Conservation (phyloP, 441 rosid genomes). For the Adansonia gregorii region DNA sequence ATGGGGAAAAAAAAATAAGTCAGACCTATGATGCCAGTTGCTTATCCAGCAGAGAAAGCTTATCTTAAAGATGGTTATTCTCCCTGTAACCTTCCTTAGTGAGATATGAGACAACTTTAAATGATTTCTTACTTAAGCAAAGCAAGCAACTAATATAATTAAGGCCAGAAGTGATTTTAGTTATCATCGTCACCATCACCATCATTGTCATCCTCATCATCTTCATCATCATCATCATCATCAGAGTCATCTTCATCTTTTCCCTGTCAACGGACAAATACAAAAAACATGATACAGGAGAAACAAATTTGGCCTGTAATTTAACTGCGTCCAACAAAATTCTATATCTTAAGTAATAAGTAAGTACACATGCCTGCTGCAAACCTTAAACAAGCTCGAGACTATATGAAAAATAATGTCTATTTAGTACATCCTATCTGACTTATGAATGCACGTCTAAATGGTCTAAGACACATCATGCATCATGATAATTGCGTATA, state of each 20-base stretch:
- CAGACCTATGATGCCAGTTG: slow-evolving; percentile 18
- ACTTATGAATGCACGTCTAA: not conserved
- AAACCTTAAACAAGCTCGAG: not conserved
- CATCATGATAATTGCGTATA: not conserved
- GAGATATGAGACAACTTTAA: slow-evolving; percentile 47
- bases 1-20: slow-evolving; percentile 15
- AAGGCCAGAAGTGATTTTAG: slow-evolving; percentile 24
- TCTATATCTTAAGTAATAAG: not conserved
- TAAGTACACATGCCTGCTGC: not conserved
- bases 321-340: too few relatives aligned
- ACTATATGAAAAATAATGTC: not conserved
- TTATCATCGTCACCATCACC: slow-evolving; percentile 23
- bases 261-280: slow-evolving; percentile 44
- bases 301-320: not conserved
- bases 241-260: slow-evolving; percentile 68
- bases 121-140: slow-evolving; percentile 41
- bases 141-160: slow-evolving; percentile 30
- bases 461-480: not conserved
- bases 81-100: slow-evolving; percentile 31
- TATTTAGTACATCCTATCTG: not conserved
- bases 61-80: slow-evolving; percentile 29
- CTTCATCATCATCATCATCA: slow-evolving; percentile 62
- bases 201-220: slow-evolving; percentile 45
- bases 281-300: not conserved
- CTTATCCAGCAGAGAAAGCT: slow-evolving; percentile 34